phyloP scores from a whole-genome alignment of 306 rosid genomes.

The Acacia acuminata region DNA sequence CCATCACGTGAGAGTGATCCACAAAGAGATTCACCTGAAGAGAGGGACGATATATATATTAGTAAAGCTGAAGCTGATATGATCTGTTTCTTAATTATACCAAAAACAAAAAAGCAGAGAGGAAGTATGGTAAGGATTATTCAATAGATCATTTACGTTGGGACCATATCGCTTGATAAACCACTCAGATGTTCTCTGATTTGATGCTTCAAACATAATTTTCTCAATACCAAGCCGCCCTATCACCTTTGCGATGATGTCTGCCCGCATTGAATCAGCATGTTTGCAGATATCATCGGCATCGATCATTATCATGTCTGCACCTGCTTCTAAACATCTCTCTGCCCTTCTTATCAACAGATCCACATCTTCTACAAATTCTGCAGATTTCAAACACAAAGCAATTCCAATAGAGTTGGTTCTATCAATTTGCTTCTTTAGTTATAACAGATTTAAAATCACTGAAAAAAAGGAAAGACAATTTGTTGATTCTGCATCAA shows the following conservation, averaged over 20 bases:
- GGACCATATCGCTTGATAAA: slow-evolving; percentile 85
- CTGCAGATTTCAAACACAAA: slow-evolving; percentile 40
- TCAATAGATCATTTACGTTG: slow-evolving; percentile 47
- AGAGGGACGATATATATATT: neutral
- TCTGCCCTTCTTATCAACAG: slow-evolving; percentile 85
- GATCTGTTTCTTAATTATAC: neutral
- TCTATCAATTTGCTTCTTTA: neutral
- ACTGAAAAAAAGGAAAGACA: neutral
- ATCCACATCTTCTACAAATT: slow-evolving; percentile 85
- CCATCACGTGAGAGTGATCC: slow-evolving; percentile 86
- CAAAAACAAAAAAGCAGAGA: neutral
- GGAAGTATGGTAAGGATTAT: neutral
- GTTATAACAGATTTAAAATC: neutral
- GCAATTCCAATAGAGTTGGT: neutral
- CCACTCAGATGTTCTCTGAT: slow-evolving; percentile 83
- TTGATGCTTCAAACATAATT: slow-evolving; percentile 92
- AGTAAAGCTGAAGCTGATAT: neutral
- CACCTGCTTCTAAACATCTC: slow-evolving; percentile 96
- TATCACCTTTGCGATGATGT: slow-evolving; percentile 77
- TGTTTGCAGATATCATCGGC: slow-evolving; percentile 72
- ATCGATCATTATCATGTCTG: slow-evolving; percentile 89
- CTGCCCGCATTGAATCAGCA: slow-evolving; percentile 66
- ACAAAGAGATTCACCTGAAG: slow-evolving; percentile 88
- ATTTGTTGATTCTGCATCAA: slow-evolving; percentile 4
- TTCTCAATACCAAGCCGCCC: slow-evolving; percentile 94